Evolutionary conservation across 179 eudicot genomes (phyloP).

Genomic region (Amaranthus tricolor): DNA sequence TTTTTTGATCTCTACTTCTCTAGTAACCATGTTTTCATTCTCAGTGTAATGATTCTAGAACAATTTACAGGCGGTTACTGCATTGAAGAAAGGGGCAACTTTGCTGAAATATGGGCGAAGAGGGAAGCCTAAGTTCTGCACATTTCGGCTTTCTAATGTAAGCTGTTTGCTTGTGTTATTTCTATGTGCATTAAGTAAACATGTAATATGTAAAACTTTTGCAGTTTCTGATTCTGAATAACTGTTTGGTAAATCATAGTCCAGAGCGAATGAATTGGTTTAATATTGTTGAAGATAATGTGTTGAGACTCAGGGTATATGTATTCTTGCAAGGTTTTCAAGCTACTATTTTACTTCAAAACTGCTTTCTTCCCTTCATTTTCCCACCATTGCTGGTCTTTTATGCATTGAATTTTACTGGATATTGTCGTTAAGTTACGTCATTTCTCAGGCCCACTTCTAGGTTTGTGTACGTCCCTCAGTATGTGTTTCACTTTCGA

Average conservation of each 20-base stretch:
- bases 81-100: constrained; percentile 66
- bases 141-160: constrained; percentile 63
- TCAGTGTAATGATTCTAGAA: neutral
- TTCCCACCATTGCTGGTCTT: constrained; percentile 1
- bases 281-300: neutral
- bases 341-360: neutral
- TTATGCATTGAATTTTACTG: neutral
- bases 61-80: constrained; percentile 49
- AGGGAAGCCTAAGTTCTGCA: constrained; percentile 75
- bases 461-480: neutral
- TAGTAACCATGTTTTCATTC: neutral
- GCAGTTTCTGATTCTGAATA: neutral
- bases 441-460: neutral
- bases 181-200: neutral
- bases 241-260: neutral
- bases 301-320: neutral
- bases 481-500: neutral
- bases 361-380: neutral
- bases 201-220: neutral
- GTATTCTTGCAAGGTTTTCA: neutral
- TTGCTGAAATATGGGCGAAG: constrained; percentile 69
- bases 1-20: constrained; percentile 3
- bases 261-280: neutral
- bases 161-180: constrained; percentile 20
- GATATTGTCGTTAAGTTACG: too few relatives aligned